Base-by-base conservation (phyloP, 2,329 filamentous ascomycete species). In the Arthroderma sp. region DNA sequence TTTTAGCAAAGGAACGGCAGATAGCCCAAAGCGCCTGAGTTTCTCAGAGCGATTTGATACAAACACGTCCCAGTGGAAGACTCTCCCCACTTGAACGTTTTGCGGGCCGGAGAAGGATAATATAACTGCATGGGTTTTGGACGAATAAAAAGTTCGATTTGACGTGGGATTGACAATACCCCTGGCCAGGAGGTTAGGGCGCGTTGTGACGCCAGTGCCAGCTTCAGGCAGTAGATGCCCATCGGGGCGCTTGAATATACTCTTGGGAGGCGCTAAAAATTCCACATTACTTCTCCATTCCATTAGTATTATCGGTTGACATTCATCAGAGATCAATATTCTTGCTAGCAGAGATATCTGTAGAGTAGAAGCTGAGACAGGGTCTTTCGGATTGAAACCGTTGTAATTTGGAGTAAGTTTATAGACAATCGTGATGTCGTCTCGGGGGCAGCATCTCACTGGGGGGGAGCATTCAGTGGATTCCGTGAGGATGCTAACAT, bases 11-110 rank as follows among this genome's bases (percentile, higher is more conserved):
- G 73, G 69, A 10, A 78, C 65, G 1, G 70, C 69, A 15, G 74
- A 58, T 36, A 80, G 62, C 5, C 72, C 71, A 41, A 80, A 68
- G 51, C 74, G 73, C 3, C 73, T 68, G 15, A 65, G 54, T 40
- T 68, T 66, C n/a, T 63, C 58, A 9, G 74, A 77, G 8, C 71
- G 69, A 51, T 80, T 80, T 44, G 78, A 69, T 34, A 79, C 71
- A 48, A 79, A 75, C 3, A 80, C 63, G 34, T 68, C 63, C 69
- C 76, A 75, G 6, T 64, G 63, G 54, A 80, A 78, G 3, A 68
- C 61, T 33, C 69, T 62, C 8, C 72, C 72, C n/a, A 75, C 68
- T 6, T 62, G 56, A 7, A 73, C 70, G 10, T 57, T 62, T 4
- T 61, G 56, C 3, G 75, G 73, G 0, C 72, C 72, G 4, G 69